These are phyloP conservation scores for Podila minutissima DNA, from an alignment of 192 early-diverging fungal species.

Conservation along the genomic window DNA sequence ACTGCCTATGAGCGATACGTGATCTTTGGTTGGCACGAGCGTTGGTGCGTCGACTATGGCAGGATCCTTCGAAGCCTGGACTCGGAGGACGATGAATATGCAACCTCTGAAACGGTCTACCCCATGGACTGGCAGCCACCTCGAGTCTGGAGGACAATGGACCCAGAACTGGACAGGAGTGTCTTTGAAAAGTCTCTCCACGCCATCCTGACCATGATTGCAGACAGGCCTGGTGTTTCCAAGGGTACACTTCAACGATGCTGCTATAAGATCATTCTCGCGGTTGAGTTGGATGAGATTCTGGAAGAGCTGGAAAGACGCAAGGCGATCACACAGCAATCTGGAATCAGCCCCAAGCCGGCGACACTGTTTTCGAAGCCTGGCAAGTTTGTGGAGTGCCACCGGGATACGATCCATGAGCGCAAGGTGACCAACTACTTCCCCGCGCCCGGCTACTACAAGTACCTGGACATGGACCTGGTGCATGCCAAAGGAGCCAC, in stretches of 20 bases:
- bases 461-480: slow-evolving; percentile 24
- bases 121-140: slow-evolving; percentile 14
- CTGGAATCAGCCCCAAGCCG: slow-evolving; percentile 12
- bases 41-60: slow-evolving; percentile 28
- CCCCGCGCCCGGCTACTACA: slow-evolving; percentile 19
- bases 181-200: slow-evolving; percentile 36
- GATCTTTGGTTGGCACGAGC: slow-evolving; percentile 30
- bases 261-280: slow-evolving; percentile 24
- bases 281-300: slow-evolving; percentile 31
- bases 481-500: not conserved
- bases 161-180: slow-evolving; percentile 8
- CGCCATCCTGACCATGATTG: slow-evolving; percentile 26
- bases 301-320: slow-evolving; percentile 30
- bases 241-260: slow-evolving; percentile 18
- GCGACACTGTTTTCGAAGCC: slow-evolving; percentile 28
- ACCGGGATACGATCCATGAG: slow-evolving; percentile 27
- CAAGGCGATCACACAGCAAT: slow-evolving; percentile 5
- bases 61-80: not conserved
- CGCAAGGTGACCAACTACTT: slow-evolving; percentile 37
- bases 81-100: not conserved
- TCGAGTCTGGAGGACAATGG: slow-evolving; percentile 34
- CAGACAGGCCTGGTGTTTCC: slow-evolving; percentile 32
- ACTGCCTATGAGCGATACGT: slow-evolving; percentile 26
- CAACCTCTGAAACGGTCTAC: not conserved
- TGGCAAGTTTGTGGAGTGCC: slow-evolving; percentile 7